Evolutionary conservation across 768 basidiomycete species (phyloP).

Genomic region (Boletus barrowsii): DNA sequence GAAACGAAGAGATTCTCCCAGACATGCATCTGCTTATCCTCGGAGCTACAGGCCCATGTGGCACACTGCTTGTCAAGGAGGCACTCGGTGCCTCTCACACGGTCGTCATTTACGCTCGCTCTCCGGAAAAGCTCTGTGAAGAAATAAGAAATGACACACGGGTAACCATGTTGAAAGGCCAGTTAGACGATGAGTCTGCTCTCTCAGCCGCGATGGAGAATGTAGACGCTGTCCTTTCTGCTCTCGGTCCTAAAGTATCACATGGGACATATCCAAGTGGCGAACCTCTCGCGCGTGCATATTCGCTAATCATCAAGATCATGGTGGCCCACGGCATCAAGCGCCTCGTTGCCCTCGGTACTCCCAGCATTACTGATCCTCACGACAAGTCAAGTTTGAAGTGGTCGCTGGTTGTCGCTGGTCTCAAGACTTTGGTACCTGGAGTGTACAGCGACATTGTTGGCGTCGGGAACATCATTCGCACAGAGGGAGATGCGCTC

Average conservation of each 20-base stretch:
- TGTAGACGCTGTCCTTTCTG: slow-evolving; percentile 62
- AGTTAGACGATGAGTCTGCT: slow-evolving; percentile 49
- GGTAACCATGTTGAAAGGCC: slow-evolving; percentile 51
- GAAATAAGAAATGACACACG: slow-evolving; percentile 43
- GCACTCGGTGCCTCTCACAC: slow-evolving; percentile 43
- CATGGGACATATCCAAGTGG: slow-evolving; percentile 40
- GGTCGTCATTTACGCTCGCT: slow-evolving; percentile 61
- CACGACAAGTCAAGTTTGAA: slow-evolving; percentile 51
- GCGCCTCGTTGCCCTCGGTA: slow-evolving; percentile 65
- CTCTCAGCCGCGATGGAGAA: slow-evolving; percentile 53
- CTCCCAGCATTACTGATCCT: slow-evolving; percentile 60
- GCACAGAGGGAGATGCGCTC: slow-evolving; percentile 45
- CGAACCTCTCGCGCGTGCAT: slow-evolving; percentile 63
- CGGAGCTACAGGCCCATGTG: slow-evolving; percentile 66
- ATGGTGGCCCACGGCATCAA: slow-evolving; percentile 53
- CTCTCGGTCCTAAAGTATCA: slow-evolving; percentile 52
- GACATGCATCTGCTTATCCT: slow-evolving; percentile 58
- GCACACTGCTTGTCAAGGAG: slow-evolving; percentile 55
- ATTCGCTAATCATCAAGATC: slow-evolving; percentile 49
- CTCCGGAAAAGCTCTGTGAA: slow-evolving; percentile 58
- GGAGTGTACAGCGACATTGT: slow-evolving; percentile 69
- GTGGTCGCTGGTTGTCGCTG: slow-evolving; percentile 38
- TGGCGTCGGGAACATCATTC: slow-evolving; percentile 56
- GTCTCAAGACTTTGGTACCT: slow-evolving; percentile 39
- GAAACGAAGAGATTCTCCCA: background rate